These are phyloP conservation scores for Picea abies DNA, from an alignment of 83 land plant species.

Conservation along the genomic window DNA sequence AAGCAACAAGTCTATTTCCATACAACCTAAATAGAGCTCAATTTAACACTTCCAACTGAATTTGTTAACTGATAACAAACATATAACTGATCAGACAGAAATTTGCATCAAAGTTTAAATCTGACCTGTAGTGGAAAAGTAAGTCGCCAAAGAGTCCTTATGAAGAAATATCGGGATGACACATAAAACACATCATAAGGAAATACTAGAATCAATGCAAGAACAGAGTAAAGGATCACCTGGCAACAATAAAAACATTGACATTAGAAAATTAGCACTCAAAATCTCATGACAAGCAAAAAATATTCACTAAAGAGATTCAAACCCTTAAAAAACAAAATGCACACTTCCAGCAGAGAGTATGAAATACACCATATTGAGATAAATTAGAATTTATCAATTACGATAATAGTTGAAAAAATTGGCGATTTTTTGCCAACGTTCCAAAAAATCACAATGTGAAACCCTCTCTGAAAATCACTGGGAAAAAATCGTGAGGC, in stretches of 20 bases:
- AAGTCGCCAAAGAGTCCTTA: slow-evolving; percentile 85
- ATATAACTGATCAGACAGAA: background rate
- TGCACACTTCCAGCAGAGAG: too few species aligned
- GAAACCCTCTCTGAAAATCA: too few species aligned
- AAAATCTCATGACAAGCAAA: background rate
- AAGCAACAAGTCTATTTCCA: too few species aligned
- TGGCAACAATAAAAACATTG: slow-evolving; percentile 24
- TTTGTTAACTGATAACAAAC: too few species aligned
- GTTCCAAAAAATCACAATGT: too few species aligned
- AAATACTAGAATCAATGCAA: slow-evolving; percentile 66
- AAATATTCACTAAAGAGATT: background rate
- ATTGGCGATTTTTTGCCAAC: too few species aligned
- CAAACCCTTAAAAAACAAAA: background rate
- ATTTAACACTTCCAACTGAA: too few species aligned
- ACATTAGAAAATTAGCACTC: background rate
- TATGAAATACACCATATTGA: background rate
- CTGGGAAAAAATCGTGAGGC: too few species aligned
- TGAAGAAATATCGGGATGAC: slow-evolving; percentile 83
- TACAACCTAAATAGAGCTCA: too few species aligned
- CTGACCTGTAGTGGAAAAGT: slow-evolving; percentile 87
- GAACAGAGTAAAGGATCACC: slow-evolving; percentile 78
- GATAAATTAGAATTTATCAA: too few species aligned
- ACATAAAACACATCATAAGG: slow-evolving; percentile 85
- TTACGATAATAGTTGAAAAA: too few species aligned
- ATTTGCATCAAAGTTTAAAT: background rate